A percentile compares a stretch with the other conserved stretches of the same genome.
Evolutionary conservation across 805 yeast genomes (phyloP).

Genomic region (Saccharomycopsis capsularis): DNA sequence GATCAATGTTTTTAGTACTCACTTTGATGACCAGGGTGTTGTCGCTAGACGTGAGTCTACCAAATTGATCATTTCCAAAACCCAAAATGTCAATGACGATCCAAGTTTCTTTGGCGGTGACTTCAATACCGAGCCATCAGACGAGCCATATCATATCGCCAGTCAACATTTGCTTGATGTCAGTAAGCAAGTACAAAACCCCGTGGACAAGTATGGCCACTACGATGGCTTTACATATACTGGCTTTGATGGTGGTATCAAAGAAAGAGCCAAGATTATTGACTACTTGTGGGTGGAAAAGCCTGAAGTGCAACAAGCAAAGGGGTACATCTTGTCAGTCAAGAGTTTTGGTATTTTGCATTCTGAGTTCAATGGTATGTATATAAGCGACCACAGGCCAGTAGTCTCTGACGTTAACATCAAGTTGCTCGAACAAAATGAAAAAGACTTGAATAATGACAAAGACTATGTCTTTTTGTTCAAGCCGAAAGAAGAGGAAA

Average conservation of each 20-base stretch:
- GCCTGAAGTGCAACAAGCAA: conserved; percentile 2
- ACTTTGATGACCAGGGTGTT: conserved; percentile 43
- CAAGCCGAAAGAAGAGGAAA: conserved; percentile 9
- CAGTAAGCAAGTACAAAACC: conserved; percentile 19
- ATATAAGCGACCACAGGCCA: conserved; percentile 44
- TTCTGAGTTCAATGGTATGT: conserved; percentile 30
- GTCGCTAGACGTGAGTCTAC: conserved; percentile 41
- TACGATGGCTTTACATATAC: conserved; percentile 36
- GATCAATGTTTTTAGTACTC: conserved; percentile 38
- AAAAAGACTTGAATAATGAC: not conserved
- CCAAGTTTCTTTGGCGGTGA: conserved; percentile 48
- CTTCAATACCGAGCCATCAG: conserved; percentile 45
- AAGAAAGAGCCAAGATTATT: conserved; percentile 28
- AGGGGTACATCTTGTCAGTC: conserved; percentile 12
- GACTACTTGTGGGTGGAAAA: conserved; percentile 26
- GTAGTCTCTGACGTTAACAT: conserved; percentile 30
- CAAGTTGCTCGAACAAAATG: not conserved
- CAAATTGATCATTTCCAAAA: conserved; percentile 36
- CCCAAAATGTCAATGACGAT: conserved; percentile 29
- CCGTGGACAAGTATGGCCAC: conserved; percentile 35
- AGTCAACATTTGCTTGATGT: conserved; percentile 32
- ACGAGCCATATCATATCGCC: conserved; percentile 37
- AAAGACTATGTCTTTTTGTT: conserved; percentile 15
- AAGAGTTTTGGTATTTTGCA: conserved; percentile 34
- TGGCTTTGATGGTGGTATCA: conserved; percentile 36